Evolutionary conservation across 148 eudicot species (phyloP).

Genomic region (Polygonum aviculare): DNA sequence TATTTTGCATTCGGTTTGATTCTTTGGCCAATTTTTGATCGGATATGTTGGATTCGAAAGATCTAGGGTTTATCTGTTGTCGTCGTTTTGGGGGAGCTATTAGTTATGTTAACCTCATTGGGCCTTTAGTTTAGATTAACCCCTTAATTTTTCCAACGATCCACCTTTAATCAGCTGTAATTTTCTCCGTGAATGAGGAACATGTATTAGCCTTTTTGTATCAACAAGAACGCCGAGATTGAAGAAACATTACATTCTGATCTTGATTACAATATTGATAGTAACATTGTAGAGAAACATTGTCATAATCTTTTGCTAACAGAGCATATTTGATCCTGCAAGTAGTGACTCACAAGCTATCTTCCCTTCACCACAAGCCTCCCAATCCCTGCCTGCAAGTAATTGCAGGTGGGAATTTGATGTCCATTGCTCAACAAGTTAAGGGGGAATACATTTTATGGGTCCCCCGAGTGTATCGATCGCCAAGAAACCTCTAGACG

Average conservation of each 20-base stretch:
- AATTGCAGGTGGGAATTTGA: conserved; percentile 10
- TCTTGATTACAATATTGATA: neutral
- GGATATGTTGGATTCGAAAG: neutral
- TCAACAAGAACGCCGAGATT: neutral
- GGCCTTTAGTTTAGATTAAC: too few species aligned
- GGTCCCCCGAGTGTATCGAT: conserved; percentile 41
- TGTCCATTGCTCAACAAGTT: neutral
- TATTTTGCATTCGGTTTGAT: neutral
- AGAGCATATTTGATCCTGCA: neutral
- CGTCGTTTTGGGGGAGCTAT: too few species aligned
- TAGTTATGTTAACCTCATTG: too few species aligned
- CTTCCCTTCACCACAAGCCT: neutral
- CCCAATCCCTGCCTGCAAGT: conserved; percentile 9
- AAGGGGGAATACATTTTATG: conserved; percentile 28
- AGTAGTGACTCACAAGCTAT: neutral
- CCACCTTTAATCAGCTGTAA: neutral
- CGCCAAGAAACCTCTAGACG: conserved; percentile 46
- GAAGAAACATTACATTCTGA: neutral
- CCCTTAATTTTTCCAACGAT: too few species aligned
- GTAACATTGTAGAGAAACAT: neutral
- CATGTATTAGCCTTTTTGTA: too few species aligned
- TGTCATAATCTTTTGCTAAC: neutral
- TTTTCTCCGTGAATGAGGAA: neutral
- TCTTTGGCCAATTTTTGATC: neutral
- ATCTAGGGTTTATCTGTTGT: neutral